Evolutionary conservation across 1,284 basidiomycete genomes (phyloP).

Genomic region (Trichosporon ovoides): DNA sequence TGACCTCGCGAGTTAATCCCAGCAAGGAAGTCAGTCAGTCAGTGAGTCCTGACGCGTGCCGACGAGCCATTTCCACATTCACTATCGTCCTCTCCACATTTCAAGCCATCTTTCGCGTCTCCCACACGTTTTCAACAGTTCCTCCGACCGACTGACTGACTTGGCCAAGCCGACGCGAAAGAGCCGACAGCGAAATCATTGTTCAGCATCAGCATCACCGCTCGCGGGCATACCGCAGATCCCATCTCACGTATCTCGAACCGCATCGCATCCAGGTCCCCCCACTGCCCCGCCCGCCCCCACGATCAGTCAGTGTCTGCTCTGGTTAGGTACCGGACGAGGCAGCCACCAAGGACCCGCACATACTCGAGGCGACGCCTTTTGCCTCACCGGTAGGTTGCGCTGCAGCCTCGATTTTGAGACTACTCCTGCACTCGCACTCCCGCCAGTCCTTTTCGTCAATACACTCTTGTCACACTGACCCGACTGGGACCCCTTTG

Average conservation of each 20-base stretch:
- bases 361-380: not conserved
- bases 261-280: not conserved
- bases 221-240: not conserved
- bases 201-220: conserved; percentile 1
- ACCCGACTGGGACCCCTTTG: not conserved
- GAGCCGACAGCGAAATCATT: not conserved
- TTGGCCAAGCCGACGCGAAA: not conserved
- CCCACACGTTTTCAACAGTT: not conserved
- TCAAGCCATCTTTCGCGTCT: not conserved
- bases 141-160: too few species aligned
- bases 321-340: too few species aligned
- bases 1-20: too few species aligned
- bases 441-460: not conserved
- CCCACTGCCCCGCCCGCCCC: not conserved
- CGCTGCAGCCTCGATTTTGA: not conserved
- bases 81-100: not conserved
- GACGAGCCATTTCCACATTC: too few species aligned
- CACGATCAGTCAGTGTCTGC: not conserved
- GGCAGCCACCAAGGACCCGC: not conserved
- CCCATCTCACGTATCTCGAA: too few species aligned
- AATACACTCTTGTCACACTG: conserved; percentile 3
- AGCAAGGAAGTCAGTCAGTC: too few species aligned
- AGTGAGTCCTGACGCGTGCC: too few species aligned
- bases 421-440: not conserved
- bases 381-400: not conserved